phyloP scores from a whole-genome alignment of 2,329 filamentous ascomycete genomes.

The Stenocarpella maydis region DNA sequence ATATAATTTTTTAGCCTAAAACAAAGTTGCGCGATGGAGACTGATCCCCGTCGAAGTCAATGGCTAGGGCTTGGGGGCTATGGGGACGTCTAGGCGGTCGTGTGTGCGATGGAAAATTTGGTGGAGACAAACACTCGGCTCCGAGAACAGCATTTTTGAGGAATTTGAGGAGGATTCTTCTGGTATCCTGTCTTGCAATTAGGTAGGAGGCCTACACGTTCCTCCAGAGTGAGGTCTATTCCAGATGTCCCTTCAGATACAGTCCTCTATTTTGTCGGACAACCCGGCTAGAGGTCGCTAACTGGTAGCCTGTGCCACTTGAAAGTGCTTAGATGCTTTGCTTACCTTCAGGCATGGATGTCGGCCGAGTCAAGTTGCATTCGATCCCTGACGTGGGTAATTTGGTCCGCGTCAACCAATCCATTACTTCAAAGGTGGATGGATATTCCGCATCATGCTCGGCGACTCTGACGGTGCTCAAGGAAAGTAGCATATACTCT shows the following conservation, averaged over 20 bases:
- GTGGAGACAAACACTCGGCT: background rate
- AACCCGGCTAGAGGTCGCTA: background rate
- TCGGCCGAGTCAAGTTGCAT: background rate
- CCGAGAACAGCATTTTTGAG: background rate
- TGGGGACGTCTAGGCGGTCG: background rate
- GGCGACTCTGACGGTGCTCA: too few species aligned
- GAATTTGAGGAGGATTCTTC: background rate
- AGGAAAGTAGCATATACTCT: too few species aligned
- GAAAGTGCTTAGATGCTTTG: background rate
- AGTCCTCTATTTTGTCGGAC: background rate
- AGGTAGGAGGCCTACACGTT: background rate
- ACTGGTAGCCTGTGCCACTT: background rate
- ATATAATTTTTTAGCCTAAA: background rate
- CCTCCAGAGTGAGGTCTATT: background rate
- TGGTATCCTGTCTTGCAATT: background rate
- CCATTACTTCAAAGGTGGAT: background rate
- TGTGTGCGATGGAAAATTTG: background rate
- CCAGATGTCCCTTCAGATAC: background rate
- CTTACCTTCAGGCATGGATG: too few species aligned
- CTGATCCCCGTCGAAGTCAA: background rate
- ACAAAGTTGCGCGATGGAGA: background rate
- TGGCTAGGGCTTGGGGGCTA: background rate
- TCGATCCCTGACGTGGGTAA: background rate
- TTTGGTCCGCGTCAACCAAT: background rate
- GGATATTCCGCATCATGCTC: background rate